Conservation (phyloP, 2,329 filamentous ascomycete genomes). For the Trichoderma lentiforme region DNA sequence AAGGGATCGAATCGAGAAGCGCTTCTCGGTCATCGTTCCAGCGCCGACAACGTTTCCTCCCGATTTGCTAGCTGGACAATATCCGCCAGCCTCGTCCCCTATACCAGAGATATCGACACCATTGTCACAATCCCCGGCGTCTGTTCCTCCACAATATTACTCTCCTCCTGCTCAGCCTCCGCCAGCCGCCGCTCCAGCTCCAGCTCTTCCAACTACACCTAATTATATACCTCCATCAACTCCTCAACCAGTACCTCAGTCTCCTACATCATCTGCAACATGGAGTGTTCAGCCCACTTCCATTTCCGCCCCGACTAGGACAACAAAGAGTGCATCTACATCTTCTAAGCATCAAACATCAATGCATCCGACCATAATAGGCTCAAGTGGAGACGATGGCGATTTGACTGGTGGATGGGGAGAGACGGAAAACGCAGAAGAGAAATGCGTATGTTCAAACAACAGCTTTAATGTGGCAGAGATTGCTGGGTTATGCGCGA, state of each 20-base stretch:
- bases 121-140: not conserved
- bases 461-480: slow-evolving; percentile 39
- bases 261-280: not conserved
- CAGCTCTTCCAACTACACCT: not conserved
- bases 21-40: slow-evolving; percentile 31
- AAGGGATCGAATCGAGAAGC: slow-evolving; percentile 20
- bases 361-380: not conserved
- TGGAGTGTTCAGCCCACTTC: not conserved
- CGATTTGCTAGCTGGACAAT: not conserved
- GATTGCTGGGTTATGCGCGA: slow-evolving; percentile 38
- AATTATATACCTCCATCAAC: not conserved
- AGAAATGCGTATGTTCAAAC: slow-evolving; percentile 38
- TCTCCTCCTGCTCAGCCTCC: not conserved
- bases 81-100: not conserved
- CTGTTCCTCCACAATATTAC: not conserved
- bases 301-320: not conserved
- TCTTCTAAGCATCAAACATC: not conserved
- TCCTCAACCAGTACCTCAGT: not conserved
- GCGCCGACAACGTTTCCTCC: slow-evolving; percentile 33
- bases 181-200: not conserved
- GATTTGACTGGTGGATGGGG: slow-evolving; percentile 16
- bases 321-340: not conserved
- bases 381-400: not conserved
- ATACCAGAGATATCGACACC: not conserved
- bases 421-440: slow-evolving; percentile 26